Evolutionary conservation across 495 filamentous ascomycete genomes (phyloP), one percentile per base, ranked within the genome.

Genomic region (Penicillium ochrochloron): DNA sequence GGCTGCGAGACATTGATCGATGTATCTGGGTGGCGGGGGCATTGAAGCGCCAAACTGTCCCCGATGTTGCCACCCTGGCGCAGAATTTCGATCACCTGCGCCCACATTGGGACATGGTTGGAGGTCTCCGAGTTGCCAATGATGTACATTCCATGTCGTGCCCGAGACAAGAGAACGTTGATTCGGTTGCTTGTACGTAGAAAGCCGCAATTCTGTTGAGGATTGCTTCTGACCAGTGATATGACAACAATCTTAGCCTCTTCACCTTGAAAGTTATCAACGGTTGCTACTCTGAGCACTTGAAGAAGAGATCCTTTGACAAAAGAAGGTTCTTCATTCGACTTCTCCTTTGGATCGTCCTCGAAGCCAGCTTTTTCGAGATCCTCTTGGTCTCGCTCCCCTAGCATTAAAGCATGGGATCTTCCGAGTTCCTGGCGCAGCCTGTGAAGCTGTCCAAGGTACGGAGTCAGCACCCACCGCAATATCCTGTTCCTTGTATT

Each of bases 241-340:
- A 96, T 82, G n/a, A 95, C 79, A 11, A 95, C 82, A 4, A 94
- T 82, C 57, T 92, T 90, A 15, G 90, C 90, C 68, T 95, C 90
- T 70, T 95, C 91, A 8, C 90, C 90, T 67, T 93, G 91, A 61
- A 94, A 94, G 68, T 92, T 94, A 71, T 95, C 92, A n/a, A 96
- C 86, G 0, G 89, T 95, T n/a, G 92, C 90, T 7, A 92, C 71
- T 29, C 89, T 80, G 3, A 96, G 74, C 14, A 80, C 78, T n/a
- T 89, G 79, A 0, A 88, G 21, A 21, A 44, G 25, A 4, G 21
- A 17, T 23, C 8, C 19, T 7, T 23, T 50, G 21, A 17, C n/a
- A 44, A 44, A 2, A 44, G 23, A 50, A 15, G 46, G 4, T 7
- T 25, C 21, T 1, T 50, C 21, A 9, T 46, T 46, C 17, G 37